Percentiles rank a stretch among this genome's conserved stretches.
phyloP scores from a whole-genome alignment of 495 filamentous ascomycete species.

The Penicillium atrosanguineum region DNA sequence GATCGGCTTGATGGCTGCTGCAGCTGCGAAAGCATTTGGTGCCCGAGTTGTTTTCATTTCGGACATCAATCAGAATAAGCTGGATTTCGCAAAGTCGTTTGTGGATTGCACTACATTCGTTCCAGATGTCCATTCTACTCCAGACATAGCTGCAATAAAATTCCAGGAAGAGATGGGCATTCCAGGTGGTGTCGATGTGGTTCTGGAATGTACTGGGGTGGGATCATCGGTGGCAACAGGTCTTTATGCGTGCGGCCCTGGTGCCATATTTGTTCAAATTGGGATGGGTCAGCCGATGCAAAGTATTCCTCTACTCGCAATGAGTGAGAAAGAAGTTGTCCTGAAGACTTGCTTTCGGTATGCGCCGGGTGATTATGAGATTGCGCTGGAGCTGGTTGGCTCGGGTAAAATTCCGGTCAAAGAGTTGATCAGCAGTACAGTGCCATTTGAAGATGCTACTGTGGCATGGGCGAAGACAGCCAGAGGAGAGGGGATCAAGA shows the following conservation, averaged over 20 bases:
- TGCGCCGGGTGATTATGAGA: conserved; percentile 1
- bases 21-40: conserved; percentile 69
- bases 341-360: conserved; percentile 1
- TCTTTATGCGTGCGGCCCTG: neutral
- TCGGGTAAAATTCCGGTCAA: neutral
- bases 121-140: no score
- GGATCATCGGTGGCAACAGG: conserved; percentile 1
- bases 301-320: neutral
- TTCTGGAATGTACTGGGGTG: conserved; percentile 5
- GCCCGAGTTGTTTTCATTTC: conserved; percentile 69
- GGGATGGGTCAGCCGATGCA: conserved; percentile 4
- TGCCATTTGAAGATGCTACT: conserved; percentile 3
- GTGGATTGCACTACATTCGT: neutral
- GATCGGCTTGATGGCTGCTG: conserved; percentile 72
- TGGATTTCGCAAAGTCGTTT: conserved; percentile 1
- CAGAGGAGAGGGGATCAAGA: conserved; percentile 8
- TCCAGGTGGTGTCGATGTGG: neutral
- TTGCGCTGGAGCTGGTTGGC: neutral
- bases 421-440: conserved; percentile 1
- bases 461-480: neutral
- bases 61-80: conserved; percentile 62
- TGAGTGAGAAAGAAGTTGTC: conserved; percentile 5
- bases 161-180: neutral
- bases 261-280: conserved; percentile 6
- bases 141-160: neutral